Conservation (phyloP, 2,329 filamentous ascomycete species). For the Cordyceps sp. region DNA sequence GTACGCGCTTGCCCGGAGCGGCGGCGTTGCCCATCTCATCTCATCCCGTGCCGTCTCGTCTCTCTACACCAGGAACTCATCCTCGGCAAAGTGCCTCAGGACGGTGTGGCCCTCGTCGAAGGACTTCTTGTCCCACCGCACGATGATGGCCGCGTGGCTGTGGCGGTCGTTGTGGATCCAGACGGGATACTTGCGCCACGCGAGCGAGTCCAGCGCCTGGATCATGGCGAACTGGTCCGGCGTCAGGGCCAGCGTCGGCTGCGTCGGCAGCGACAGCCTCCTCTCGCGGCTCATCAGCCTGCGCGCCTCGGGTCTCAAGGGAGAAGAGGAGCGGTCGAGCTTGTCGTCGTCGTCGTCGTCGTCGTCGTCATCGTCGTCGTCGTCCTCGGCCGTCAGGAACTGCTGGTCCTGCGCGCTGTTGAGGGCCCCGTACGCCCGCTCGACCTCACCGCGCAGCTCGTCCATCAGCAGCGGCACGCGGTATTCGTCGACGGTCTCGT, state of each 20-base stretch:
- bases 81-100: constrained; percentile 62
- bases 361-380: constrained; percentile 17
- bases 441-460: constrained; percentile 58
- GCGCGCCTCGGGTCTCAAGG: too few relatives aligned
- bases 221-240: constrained; percentile 77
- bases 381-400: constrained; percentile 45
- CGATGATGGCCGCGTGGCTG: constrained; percentile 80
- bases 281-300: constrained; percentile 25
- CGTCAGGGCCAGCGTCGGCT: constrained; percentile 62
- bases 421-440: constrained; percentile 60
- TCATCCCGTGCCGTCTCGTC: neutral
- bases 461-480: constrained; percentile 61
- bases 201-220: constrained; percentile 49
- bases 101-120: constrained; percentile 69
- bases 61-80: constrained; percentile 41
- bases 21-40: too few relatives aligned
- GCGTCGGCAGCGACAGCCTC: constrained; percentile 24
- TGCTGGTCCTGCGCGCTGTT: constrained; percentile 53
- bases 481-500: constrained; percentile 58
- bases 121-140: constrained; percentile 47
- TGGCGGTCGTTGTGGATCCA: constrained; percentile 66
- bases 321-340: too few relatives aligned
- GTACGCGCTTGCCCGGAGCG: too few relatives aligned
- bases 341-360: constrained; percentile 21
- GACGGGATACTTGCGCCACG: constrained; percentile 50